phyloP scores from a whole-genome alignment of 805 yeast genomes.

The Naumovozyma baii region DNA sequence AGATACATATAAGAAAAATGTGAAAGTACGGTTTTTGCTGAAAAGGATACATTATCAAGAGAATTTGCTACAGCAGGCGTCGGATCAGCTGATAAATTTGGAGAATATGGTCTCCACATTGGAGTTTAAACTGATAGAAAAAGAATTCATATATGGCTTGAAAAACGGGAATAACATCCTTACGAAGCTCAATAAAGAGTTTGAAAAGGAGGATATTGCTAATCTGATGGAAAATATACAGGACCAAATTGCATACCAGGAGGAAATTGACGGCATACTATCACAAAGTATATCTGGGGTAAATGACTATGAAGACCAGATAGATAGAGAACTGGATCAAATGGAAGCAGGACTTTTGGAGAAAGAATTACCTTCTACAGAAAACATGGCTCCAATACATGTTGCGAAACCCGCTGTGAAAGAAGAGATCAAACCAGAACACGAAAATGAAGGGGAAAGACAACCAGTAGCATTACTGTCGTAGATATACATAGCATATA shows the following conservation, averaged over 20 bases:
- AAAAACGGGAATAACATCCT: conserved; percentile 73
- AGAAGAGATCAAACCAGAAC: not conserved
- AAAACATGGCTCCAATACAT: conserved; percentile 18
- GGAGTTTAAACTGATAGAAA: conserved; percentile 83
- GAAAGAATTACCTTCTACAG: conserved; percentile 22
- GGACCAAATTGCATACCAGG: conserved; percentile 72
- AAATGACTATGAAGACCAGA: conserved; percentile 41
- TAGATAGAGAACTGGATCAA: conserved; percentile 51
- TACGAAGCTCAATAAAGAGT: conserved; percentile 64
- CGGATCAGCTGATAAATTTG: conserved; percentile 65
- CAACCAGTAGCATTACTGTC: not conserved
- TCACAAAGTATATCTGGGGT: conserved; percentile 29
- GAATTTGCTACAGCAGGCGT: conserved; percentile 56
- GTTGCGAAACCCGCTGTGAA: not conserved
- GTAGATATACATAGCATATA: too few species aligned
- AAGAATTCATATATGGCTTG: conserved; percentile 72
- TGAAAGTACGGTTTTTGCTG: conserved; percentile 49
- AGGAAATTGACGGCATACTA: conserved; percentile 53
- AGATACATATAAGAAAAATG: conserved; percentile 47
- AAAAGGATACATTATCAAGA: conserved; percentile 77
- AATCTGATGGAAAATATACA: conserved; percentile 73
- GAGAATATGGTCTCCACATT: conserved; percentile 72
- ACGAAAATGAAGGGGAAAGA: not conserved
- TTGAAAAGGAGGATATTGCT: conserved; percentile 69
- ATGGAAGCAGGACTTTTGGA: conserved; percentile 40